These are phyloP conservation scores for Pilasporangium apinafurcum DNA, from an alignment of 352 stramenopile genomes.

Conservation along the genomic window DNA sequence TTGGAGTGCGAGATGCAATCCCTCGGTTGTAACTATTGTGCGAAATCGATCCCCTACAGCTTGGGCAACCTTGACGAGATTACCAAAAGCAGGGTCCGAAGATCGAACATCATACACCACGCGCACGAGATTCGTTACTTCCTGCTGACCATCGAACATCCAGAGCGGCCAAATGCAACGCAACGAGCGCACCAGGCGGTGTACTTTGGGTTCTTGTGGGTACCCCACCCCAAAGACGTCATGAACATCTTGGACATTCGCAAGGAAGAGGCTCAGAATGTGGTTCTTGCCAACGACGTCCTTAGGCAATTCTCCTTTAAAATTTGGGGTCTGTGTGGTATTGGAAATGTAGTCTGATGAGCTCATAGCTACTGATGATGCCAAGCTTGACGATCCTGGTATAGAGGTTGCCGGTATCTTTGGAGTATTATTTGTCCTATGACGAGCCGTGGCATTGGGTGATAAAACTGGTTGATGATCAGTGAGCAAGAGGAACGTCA, in stretches of 20 bases:
- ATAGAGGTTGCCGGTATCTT: neutral
- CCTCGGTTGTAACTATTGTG: slow-evolving; percentile 23
- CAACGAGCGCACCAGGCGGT: slow-evolving; percentile 49
- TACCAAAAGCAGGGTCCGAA: slow-evolving; percentile 53
- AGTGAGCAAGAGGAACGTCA: slow-evolving; percentile 61
- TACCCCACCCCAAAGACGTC: slow-evolving; percentile 57
- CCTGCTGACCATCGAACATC: slow-evolving; percentile 66
- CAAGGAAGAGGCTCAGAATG: slow-evolving; percentile 39
- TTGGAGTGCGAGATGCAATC: slow-evolving; percentile 30
- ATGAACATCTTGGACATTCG: slow-evolving; percentile 50
- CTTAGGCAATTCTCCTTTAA: slow-evolving; percentile 46
- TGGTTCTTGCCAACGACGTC: slow-evolving; percentile 29
- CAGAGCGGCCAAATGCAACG: slow-evolving; percentile 63
- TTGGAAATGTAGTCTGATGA: no score
- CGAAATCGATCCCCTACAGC: slow-evolving; percentile 42
- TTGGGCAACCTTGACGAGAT: slow-evolving; percentile 53
- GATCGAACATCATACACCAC: slow-evolving; percentile 56
- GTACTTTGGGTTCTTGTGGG: slow-evolving; percentile 50
- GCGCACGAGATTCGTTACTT: slow-evolving; percentile 49
- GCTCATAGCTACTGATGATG: no score
- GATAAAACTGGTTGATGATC: slow-evolving; percentile 26
- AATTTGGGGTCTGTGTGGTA: slow-evolving; percentile 51
- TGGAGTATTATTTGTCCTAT: neutral
- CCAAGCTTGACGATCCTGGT: slow-evolving; percentile 3
- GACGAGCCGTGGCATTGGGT: neutral